These are phyloP conservation scores for Brassica balearica DNA, from an alignment of 441 rosid genomes.

Conservation along the genomic window DNA sequence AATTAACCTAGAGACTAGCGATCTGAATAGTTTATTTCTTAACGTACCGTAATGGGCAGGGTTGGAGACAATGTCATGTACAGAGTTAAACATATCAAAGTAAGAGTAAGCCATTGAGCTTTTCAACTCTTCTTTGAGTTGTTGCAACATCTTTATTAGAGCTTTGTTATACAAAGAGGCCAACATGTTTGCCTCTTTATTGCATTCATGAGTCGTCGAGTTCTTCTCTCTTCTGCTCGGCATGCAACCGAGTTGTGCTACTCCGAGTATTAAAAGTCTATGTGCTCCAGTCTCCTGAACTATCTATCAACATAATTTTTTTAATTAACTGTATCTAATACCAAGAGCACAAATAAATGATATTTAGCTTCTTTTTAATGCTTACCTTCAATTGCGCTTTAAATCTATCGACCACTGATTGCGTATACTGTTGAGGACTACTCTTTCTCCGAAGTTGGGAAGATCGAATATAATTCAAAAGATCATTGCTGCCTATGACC, in stretches of 20 bases:
- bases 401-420: constrained; percentile 51
- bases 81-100: constrained; percentile 51
- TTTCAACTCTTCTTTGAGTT: constrained; percentile 51
- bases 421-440: constrained; percentile 57
- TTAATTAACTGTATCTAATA: neutral
- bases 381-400: constrained; percentile 60
- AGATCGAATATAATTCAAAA: constrained; percentile 55
- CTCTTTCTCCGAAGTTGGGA: constrained; percentile 43
- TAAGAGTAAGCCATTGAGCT: constrained; percentile 58
- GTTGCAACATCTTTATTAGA: constrained; percentile 51
- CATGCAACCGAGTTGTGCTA: constrained; percentile 61
- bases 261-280: constrained; percentile 58
- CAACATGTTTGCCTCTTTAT: constrained; percentile 48
- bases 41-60: constrained; percentile 64
- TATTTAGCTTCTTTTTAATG: neutral
- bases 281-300: constrained; percentile 58
- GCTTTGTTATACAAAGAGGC: constrained; percentile 50
- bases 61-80: constrained; percentile 51
- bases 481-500: constrained; percentile 75
- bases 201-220: constrained; percentile 53
- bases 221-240: constrained; percentile 58
- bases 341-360: neutral
- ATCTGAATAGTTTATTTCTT: neutral
- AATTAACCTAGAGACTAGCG: neutral
- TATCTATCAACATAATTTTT: constrained; percentile 29